Conservation (phyloP, 1,139 yeast genomes). For the Suhomyces wounanorum region DNA sequence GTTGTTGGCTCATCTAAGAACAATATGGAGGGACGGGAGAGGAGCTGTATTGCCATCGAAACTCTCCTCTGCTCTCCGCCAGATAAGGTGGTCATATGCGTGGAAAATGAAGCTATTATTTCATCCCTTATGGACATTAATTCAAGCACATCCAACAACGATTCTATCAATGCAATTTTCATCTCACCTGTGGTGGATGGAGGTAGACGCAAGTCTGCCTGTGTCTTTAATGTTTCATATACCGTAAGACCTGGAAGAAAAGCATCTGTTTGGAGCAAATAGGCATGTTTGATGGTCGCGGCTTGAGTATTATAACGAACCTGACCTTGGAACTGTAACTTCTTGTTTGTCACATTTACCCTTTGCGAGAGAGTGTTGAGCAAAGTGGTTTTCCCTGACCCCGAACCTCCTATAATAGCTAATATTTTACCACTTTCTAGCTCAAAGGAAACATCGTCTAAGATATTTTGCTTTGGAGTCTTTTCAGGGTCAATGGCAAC, state of each 20-base stretch:
- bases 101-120: constrained; percentile 50
- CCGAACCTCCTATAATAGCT: constrained; percentile 85
- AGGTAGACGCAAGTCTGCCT: constrained; percentile 67
- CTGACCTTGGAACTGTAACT: constrained; percentile 35
- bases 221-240: constrained; percentile 65
- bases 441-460: constrained; percentile 54
- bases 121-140: constrained; percentile 62
- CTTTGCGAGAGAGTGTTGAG: constrained; percentile 72
- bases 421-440: constrained; percentile 54
- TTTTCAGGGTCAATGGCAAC: background rate
- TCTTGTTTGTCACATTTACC: constrained; percentile 38
- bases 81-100: constrained; percentile 54
- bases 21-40: constrained; percentile 73
- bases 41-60: constrained; percentile 75
- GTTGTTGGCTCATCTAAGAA: constrained; percentile 91
- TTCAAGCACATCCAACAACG: constrained; percentile 61
- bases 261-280: constrained; percentile 76
- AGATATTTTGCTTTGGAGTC: constrained; percentile 20
- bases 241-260: constrained; percentile 72
- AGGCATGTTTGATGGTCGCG: constrained; percentile 48
- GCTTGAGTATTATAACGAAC: constrained; percentile 21
- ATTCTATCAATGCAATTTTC: constrained; percentile 54
- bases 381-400: constrained; percentile 84
- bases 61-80: constrained; percentile 87
- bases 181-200: constrained; percentile 41